Evolutionary conservation across 2,329 filamentous ascomycete species (phyloP).

Genomic region (Tolypocladium guangdongense): DNA sequence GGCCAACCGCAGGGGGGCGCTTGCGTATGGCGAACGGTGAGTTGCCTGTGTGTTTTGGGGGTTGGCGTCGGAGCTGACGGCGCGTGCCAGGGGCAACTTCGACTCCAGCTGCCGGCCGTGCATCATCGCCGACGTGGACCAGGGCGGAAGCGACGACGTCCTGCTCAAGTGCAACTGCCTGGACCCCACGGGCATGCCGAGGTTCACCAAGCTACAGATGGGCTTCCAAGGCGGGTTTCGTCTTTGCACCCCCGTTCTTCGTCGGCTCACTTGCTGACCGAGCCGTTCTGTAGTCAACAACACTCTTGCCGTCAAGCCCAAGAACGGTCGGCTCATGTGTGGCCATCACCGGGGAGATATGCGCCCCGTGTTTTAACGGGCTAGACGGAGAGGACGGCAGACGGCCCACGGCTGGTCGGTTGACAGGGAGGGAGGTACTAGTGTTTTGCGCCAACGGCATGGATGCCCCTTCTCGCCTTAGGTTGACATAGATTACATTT

Average conservation of each 20-base stretch:
- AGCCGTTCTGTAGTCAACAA: slow-evolving; percentile 3
- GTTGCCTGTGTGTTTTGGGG: slow-evolving; percentile 2
- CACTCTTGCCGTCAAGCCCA: slow-evolving; percentile 5
- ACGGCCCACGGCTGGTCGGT: too few species aligned
- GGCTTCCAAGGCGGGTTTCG: background rate
- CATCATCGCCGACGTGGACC: slow-evolving; percentile 2
- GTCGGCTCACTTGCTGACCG: background rate
- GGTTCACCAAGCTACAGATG: slow-evolving; percentile 8
- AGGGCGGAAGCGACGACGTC: background rate
- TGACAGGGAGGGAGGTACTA: too few species aligned
- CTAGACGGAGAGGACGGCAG: too few species aligned
- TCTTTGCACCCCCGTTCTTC: too few species aligned
- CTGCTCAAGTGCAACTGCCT: slow-evolving; percentile 12
- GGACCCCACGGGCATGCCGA: slow-evolving; percentile 1
- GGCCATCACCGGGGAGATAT: slow-evolving; percentile 9
- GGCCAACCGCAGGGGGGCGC: slow-evolving; percentile 7
- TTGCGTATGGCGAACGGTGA: slow-evolving; percentile 9
- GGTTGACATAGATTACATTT: too few species aligned
- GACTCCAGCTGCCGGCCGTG: slow-evolving; percentile 12
- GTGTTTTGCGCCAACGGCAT: too few species aligned
- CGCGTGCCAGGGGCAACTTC: slow-evolving; percentile 8
- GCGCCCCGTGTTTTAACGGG: slow-evolving; percentile 1
- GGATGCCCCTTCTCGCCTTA: background rate
- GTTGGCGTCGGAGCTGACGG: background rate
- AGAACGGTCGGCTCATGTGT: slow-evolving; percentile 10